These are phyloP conservation scores for Penicillium sp. DNA, from an alignment of 2,329 filamentous ascomycete species.

Conservation along the genomic window DNA sequence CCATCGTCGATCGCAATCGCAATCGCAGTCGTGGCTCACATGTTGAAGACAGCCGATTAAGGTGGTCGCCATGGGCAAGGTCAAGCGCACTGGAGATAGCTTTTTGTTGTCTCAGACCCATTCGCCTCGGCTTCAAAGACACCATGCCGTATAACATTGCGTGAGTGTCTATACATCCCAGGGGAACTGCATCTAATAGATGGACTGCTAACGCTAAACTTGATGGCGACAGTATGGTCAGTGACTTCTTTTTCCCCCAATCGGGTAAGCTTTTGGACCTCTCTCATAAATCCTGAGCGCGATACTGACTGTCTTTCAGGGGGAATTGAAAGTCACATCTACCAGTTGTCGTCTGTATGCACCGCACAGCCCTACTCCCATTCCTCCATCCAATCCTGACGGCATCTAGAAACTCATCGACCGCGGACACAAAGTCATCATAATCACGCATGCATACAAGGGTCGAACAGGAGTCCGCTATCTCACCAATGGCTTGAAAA, in stretches of 20 bases:
- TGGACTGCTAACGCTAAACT: background rate
- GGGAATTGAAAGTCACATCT: slow-evolving; percentile 97
- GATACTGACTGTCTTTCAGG: slow-evolving; percentile 52
- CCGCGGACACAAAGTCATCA: slow-evolving; percentile 95
- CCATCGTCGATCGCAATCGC: background rate
- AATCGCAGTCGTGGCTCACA: background rate
- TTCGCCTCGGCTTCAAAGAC: slow-evolving; percentile 32
- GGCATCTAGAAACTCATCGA: slow-evolving; percentile 80
- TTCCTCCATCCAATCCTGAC: slow-evolving; percentile 20
- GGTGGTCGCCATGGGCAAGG: slow-evolving; percentile 32
- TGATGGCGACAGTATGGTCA: slow-evolving; percentile 73
- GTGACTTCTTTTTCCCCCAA: slow-evolving; percentile 99
- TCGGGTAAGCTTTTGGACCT: slow-evolving; percentile 61
- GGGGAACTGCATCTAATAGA: slow-evolving; percentile 8
- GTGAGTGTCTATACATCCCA: slow-evolving; percentile 50
- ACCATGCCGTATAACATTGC: slow-evolving; percentile 74
- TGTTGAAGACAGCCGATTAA: slow-evolving; percentile 8
- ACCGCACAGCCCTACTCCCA: slow-evolving; percentile 8
- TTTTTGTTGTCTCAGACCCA: slow-evolving; percentile 20
- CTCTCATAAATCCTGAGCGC: background rate
- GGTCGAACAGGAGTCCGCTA: slow-evolving; percentile 92
- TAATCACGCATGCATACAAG: slow-evolving; percentile 94
- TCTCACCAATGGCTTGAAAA: slow-evolving; percentile 95
- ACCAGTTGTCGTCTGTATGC: slow-evolving; percentile 81
- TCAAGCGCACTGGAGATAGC: background rate